phyloP scores from a whole-genome alignment of 129 eudicot species.

The Artemisia tridentata region DNA sequence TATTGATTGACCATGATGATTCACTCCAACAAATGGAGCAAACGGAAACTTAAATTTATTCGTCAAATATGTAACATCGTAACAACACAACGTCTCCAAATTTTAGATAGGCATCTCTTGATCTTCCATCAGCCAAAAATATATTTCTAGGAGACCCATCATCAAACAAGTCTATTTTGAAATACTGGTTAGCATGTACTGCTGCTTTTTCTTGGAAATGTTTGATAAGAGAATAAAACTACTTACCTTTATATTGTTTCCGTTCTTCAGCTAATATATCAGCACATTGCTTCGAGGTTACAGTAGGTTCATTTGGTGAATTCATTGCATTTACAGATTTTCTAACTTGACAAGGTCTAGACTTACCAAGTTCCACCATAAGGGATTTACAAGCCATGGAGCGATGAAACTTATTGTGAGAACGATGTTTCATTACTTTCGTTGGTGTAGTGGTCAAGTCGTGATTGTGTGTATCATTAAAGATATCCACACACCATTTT shows the following conservation, averaged over 20 bases:
- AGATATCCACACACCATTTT: not conserved
- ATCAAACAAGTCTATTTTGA: no score
- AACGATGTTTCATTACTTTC: not conserved
- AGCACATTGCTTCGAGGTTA: no score
- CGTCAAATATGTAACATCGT: not conserved
- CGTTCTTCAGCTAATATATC: no score
- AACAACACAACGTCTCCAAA: not conserved
- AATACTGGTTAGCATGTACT: no score
- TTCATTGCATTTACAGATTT: no score
- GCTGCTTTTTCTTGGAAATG: no score
- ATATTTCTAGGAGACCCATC: no score
- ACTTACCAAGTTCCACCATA: not conserved
- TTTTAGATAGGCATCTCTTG: not conserved
- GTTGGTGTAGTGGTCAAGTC: not conserved
- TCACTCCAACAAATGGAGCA: not conserved
- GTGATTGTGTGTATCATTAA: not conserved
- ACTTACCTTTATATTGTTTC: no score
- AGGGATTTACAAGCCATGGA: not conserved
- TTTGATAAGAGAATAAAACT: no score
- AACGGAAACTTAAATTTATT: not conserved
- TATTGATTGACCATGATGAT: constrained; percentile 7
- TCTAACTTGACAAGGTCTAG: not conserved
- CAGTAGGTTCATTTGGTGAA: no score
- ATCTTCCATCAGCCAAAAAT: no score
- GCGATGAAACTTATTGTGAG: not conserved